A percentile compares a stretch with the other conserved stretches of the same genome.
These are phyloP conservation scores for Clarireedia paspali DNA, from an alignment of 2,329 filamentous ascomycete species.

Conservation along the genomic window DNA sequence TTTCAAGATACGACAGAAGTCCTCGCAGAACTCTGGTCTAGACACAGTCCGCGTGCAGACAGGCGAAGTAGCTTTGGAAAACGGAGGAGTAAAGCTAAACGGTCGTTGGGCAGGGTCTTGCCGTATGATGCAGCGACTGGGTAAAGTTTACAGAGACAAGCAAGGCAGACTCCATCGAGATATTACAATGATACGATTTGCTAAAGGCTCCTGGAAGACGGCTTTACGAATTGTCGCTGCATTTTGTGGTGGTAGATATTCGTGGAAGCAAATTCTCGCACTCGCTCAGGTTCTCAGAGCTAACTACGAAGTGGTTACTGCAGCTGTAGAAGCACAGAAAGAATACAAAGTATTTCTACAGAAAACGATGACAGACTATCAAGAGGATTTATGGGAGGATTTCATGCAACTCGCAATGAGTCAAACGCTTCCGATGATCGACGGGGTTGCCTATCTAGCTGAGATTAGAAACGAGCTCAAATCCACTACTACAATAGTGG, in stretches of 20 bases:
- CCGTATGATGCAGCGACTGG: background rate
- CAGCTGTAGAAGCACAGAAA: background rate
- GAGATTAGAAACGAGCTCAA: background rate
- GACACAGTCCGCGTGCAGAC: background rate
- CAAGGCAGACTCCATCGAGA: background rate
- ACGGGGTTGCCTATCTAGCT: constrained; percentile 2
- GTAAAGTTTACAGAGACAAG: background rate
- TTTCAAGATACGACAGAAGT: background rate
- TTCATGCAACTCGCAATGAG: constrained; percentile 4
- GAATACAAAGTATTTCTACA: background rate
- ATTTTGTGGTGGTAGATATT: background rate
- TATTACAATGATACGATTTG: background rate
- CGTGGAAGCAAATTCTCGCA: background rate
- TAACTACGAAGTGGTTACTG: background rate
- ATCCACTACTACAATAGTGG: background rate
- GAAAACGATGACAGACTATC: background rate
- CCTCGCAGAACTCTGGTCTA: background rate
- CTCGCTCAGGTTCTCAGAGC: background rate
- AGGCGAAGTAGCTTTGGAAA: background rate
- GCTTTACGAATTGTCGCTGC: background rate
- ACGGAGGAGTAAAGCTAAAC: background rate
- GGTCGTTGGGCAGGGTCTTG: background rate
- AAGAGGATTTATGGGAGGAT: background rate
- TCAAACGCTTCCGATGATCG: constrained; percentile 1
- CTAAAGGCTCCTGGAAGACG: background rate